Evolutionary conservation across 176 grass and related monocot species (phyloP).

Genomic region (Lolium rigidum): DNA sequence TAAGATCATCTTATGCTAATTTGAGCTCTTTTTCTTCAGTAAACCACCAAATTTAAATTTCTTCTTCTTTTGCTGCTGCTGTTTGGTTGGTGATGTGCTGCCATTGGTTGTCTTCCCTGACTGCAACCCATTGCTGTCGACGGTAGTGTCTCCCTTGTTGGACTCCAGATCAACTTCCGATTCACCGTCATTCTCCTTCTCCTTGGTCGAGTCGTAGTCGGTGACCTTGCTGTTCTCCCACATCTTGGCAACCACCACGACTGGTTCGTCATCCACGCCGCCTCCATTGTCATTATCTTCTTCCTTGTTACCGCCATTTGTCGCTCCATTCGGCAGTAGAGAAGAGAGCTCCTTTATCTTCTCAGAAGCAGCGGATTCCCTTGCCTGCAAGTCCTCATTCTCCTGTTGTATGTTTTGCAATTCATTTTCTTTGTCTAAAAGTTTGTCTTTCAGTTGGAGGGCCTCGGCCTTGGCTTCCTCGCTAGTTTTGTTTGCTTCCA

Average conservation of each 20-base stretch:
- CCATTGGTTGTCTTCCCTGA: constrained; percentile 40
- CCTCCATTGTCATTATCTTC: constrained; percentile 50
- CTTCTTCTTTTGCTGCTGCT: constrained; percentile 86
- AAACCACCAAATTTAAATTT: constrained; percentile 79
- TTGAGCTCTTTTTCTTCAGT: constrained; percentile 81
- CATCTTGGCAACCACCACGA: constrained; percentile 58
- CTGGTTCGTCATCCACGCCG: constrained; percentile 53
- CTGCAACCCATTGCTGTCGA: constrained; percentile 50
- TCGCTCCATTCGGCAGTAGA: constrained; percentile 46
- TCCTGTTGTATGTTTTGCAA: constrained; percentile 70
- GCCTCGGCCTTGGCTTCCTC: constrained; percentile 64
- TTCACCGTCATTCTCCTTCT: constrained; percentile 50
- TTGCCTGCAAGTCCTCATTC: constrained; percentile 66
- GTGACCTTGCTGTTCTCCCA: constrained; percentile 63
- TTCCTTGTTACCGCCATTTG: constrained; percentile 50
- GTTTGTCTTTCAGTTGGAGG: constrained; percentile 65
- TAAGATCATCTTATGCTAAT: constrained; percentile 52
- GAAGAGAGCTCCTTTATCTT: constrained; percentile 66
- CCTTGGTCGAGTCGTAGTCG: constrained; percentile 53
- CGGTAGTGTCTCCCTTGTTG: constrained; percentile 49
- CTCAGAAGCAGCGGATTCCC: constrained; percentile 54
- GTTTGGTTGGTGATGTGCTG: constrained; percentile 49
- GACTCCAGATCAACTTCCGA: constrained; percentile 65
- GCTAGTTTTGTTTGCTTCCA: constrained; percentile 54
- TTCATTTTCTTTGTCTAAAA: constrained; percentile 81